Percentiles rank a stretch among this genome's conserved stretches.
These are phyloP conservation scores for Aplosporella prunicola DNA, from an alignment of 2,329 filamentous ascomycete species.

Conservation along the genomic window DNA sequence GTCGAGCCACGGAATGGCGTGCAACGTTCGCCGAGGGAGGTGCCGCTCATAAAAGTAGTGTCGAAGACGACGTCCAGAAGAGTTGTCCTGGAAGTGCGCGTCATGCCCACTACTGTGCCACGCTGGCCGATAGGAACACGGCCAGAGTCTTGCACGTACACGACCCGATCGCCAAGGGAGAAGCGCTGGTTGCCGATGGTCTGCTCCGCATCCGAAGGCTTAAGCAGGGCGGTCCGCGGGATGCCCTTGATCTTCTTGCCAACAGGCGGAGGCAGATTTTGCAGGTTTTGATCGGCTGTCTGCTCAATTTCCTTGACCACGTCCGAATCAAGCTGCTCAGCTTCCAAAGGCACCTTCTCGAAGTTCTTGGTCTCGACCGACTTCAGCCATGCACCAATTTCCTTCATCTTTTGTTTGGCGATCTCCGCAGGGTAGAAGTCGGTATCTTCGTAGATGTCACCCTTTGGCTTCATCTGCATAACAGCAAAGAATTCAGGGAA, in stretches of 20 bases:
- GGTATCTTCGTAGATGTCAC: slow-evolving; percentile 72
- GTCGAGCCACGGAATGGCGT: slow-evolving; percentile 91
- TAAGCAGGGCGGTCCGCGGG: slow-evolving; percentile 77
- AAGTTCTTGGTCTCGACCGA: slow-evolving; percentile 83
- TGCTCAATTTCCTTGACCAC: slow-evolving; percentile 72
- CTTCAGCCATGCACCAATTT: slow-evolving; percentile 91
- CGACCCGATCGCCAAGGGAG: slow-evolving; percentile 75
- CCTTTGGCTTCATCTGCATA: slow-evolving; percentile 75
- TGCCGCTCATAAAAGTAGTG: slow-evolving; percentile 92
- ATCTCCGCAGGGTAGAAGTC: slow-evolving; percentile 72
- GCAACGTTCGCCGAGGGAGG: slow-evolving; percentile 79
- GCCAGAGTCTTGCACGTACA: slow-evolving; percentile 85
- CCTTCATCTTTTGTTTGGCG: slow-evolving; percentile 75
- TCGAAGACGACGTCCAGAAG: slow-evolving; percentile 92
- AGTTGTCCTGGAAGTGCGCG: slow-evolving; percentile 70
- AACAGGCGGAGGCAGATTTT: slow-evolving; percentile 44
- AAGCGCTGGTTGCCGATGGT: slow-evolving; percentile 79
- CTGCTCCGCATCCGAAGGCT: slow-evolving; percentile 93
- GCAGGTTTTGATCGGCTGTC: slow-evolving; percentile 57
- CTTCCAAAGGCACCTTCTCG: slow-evolving; percentile 90
- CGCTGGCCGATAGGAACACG: slow-evolving; percentile 88
- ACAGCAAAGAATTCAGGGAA: slow-evolving; percentile 94
- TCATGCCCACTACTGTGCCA: slow-evolving; percentile 92
- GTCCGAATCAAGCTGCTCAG: slow-evolving; percentile 89
- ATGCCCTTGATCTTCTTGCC: slow-evolving; percentile 68